Base-by-base conservation (phyloP, 805 yeast species). In the Zygotorulaspora florentina region DNA sequence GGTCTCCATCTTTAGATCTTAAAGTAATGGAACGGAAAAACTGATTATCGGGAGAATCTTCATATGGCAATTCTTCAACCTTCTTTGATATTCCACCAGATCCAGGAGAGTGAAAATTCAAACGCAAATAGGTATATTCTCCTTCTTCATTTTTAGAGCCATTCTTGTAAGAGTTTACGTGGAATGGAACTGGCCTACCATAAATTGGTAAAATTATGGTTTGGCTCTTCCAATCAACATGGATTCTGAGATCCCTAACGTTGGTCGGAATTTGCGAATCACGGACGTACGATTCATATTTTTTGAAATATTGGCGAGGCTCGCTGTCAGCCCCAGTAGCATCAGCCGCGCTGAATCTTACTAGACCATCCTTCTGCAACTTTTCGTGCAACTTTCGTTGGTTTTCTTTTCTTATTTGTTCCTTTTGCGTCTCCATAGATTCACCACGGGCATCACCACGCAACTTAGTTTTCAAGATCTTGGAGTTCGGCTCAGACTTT, bases 171-270 rank as follows among this genome's bases (percentile, higher is more conserved):
- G 97, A 75, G 65, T 88, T 88, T 61, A 91, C 89, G 65, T 91
- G 99, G 74, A 93, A 91, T 18, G 99, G 99, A 42, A 93, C 98
- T 1, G 98, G 97, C 59, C 98, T 77, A 52, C 99, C 99, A 59
- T 84, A 79, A 47, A 91, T 85, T 42, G 99, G 99, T 48, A 91
- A 71, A 50, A 91, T 79, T 45, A 91, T 85, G 1, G 97, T 86
- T 68, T 90, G 96, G 47, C 85, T 78, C 59, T 86, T 87, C 64
- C 80, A 75, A 64, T 91, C 99, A 47, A 93, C 89, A 63, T 85
- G 90, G 49, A 91, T 81, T 61, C 82, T 82, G 64, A 93, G 73
- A 63, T 90, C 96, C 58, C 83, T 80, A 15, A 89, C 95, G 56
- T 78, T 77, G 30, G 73, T 68, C 34, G 99, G 98, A 52, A 91